These are phyloP conservation scores for Leccinum variicolor DNA, from an alignment of 768 basidiomycete genomes.

Conservation along the genomic window DNA sequence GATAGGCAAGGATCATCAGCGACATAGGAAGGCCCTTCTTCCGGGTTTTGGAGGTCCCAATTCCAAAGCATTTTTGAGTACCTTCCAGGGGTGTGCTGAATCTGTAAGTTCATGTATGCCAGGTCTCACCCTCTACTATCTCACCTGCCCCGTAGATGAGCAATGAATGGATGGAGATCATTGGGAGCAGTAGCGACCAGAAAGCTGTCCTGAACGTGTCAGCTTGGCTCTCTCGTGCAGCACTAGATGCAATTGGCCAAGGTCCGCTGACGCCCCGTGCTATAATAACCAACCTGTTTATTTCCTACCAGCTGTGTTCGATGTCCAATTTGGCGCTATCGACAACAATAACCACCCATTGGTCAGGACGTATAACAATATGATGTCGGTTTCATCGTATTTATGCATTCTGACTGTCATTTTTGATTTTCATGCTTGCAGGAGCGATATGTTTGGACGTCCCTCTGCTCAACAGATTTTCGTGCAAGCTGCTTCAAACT, in stretches of 20 bases:
- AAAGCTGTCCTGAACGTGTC: background rate
- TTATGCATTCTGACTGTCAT: conserved; percentile 1
- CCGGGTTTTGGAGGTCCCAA: conserved; percentile 53
- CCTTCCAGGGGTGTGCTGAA: conserved; percentile 42
- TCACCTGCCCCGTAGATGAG: background rate
- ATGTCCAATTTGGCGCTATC: conserved; percentile 39
- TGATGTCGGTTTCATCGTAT: conserved; percentile 6
- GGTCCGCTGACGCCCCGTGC: conserved; percentile 26
- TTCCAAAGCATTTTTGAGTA: conserved; percentile 45
- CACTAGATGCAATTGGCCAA: conserved; percentile 39
- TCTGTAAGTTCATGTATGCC: conserved; percentile 13
- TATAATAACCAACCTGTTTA: background rate
- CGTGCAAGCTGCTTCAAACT: conserved; percentile 5
- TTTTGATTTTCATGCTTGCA: conserved; percentile 6
- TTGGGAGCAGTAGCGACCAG: background rate
- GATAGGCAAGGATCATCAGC: conserved; percentile 42
- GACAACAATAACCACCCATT: conserved; percentile 11
- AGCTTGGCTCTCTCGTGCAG: background rate
- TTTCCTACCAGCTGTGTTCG: conserved; percentile 35
- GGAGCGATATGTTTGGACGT: conserved; percentile 13
- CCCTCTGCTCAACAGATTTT: conserved; percentile 18
- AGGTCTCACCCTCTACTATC: background rate
- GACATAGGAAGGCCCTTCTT: conserved; percentile 53
- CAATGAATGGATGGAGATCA: background rate
- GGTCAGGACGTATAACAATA: conserved; percentile 6